A percentile compares a stretch with the other conserved stretches of the same genome.
Evolutionary conservation across 306 rosid genomes (phyloP).

Genomic region (Vigna radiata): DNA sequence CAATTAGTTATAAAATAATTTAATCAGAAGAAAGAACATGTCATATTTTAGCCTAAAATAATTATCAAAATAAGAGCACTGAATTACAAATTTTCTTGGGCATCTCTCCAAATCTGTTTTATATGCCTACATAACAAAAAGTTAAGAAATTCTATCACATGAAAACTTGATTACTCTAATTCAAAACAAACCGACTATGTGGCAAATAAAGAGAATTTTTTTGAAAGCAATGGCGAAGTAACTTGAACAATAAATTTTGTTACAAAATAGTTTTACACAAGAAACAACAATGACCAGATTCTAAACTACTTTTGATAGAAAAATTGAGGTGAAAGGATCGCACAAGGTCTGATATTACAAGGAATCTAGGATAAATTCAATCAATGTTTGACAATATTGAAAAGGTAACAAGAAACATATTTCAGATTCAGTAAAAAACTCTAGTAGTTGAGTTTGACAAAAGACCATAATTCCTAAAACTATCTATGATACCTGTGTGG

Average conservation of each 20-base stretch:
- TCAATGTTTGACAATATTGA: background rate
- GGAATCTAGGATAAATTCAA: background rate
- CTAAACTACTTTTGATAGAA: constrained; percentile 19
- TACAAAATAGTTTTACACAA: background rate
- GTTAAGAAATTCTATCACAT: background rate
- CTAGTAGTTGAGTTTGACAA: background rate
- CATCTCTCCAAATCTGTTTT: background rate
- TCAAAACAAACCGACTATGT: background rate
- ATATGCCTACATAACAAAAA: constrained; percentile 11
- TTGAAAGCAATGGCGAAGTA: background rate
- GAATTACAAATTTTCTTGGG: constrained; percentile 12
- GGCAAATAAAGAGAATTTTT: background rate
- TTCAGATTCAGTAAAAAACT: background rate
- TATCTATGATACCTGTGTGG: background rate
- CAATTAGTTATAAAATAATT: constrained; percentile 47
- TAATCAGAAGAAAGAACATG: background rate
- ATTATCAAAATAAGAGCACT: background rate
- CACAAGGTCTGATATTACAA: constrained; percentile 15
- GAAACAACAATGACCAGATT: background rate
- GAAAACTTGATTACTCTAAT: background rate
- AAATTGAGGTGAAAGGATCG: background rate
- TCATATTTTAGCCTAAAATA: constrained; percentile 3
- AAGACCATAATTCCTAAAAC: background rate
- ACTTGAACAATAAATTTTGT: background rate
- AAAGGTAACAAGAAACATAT: constrained; percentile 24